Percentiles rank a stretch among this genome's conserved stretches.
phyloP scores from a whole-genome alignment of 192 early-diverging fungal species.

The Entomortierella beljakovae region DNA sequence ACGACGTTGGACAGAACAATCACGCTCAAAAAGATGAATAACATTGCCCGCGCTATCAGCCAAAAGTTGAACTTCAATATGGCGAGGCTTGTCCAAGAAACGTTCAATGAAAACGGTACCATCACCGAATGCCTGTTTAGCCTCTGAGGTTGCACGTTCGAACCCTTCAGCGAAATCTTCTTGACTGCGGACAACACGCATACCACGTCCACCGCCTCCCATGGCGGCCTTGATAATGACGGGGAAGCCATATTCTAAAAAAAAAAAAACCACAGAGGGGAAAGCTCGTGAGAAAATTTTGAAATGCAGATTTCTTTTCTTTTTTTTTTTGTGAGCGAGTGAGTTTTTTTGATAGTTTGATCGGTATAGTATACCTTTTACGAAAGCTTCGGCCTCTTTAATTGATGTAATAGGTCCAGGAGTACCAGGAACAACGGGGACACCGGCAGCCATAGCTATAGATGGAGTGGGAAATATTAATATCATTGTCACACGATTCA shows the following conservation, averaged over 20 bases:
- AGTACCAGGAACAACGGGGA: slow-evolving; percentile 96
- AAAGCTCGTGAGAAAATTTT: too few species aligned
- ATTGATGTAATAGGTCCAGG: slow-evolving; percentile 81
- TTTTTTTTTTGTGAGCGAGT: not conserved
- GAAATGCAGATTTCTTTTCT: too few species aligned
- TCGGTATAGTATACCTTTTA: slow-evolving; percentile 56
- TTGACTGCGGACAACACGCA: slow-evolving; percentile 90
- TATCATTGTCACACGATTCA: not conserved
- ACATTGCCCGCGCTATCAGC: slow-evolving; percentile 89
- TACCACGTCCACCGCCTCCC: slow-evolving; percentile 96
- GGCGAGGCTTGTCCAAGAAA: slow-evolving; percentile 90
- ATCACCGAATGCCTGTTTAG: slow-evolving; percentile 94
- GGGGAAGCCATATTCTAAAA: slow-evolving; percentile 83
- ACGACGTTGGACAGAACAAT: slow-evolving; percentile 97
- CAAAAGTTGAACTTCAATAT: slow-evolving; percentile 98
- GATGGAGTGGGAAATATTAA: not conserved
- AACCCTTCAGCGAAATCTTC: slow-evolving; percentile 82
- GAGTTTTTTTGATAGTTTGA: not conserved
- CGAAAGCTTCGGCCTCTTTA: slow-evolving; percentile 76
- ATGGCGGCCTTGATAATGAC: slow-evolving; percentile 98
- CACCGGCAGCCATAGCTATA: slow-evolving; percentile 78
- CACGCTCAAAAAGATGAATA: slow-evolving; percentile 93
- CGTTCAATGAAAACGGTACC: slow-evolving; percentile 96
- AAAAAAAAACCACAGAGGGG: not conserved
- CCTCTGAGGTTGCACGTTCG: slow-evolving; percentile 88